Evolutionary conservation across 2,329 filamentous ascomycete species (phyloP).

Genomic region (Penicillium sp.): DNA sequence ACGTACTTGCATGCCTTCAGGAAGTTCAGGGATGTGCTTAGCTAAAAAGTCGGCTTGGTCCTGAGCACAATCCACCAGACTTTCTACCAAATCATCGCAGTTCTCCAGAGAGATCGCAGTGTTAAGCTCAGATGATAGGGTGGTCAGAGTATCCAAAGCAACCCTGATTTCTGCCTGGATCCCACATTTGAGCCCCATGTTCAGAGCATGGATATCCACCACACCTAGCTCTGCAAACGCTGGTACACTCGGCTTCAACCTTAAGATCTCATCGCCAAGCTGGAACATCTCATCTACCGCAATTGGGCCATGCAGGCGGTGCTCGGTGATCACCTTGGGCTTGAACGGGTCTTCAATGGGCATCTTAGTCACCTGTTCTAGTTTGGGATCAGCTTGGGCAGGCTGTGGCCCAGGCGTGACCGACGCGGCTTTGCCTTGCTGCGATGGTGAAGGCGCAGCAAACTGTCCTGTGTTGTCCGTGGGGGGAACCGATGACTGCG

Average conservation of each 20-base stretch:
- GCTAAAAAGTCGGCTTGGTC: conserved; percentile 82
- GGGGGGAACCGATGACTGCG: conserved; percentile 32
- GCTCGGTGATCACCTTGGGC: conserved; percentile 47
- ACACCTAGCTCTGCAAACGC: conserved; percentile 75
- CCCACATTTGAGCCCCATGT: conserved; percentile 84
- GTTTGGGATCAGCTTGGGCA: conserved; percentile 31
- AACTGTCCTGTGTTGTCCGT: conserved; percentile 31
- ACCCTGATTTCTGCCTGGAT: conserved; percentile 87
- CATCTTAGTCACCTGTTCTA: conserved; percentile 35
- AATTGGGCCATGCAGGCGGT: conserved; percentile 70
- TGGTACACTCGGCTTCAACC: conserved; percentile 73
- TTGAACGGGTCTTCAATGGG: conserved; percentile 49
- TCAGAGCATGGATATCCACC: conserved; percentile 87
- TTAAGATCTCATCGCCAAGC: conserved; percentile 66
- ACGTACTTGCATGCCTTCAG: conserved; percentile 78
- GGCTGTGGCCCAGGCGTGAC: conserved; percentile 30
- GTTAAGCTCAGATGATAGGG: conserved; percentile 65
- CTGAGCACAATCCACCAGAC: conserved; percentile 85
- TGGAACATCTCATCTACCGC: conserved; percentile 65
- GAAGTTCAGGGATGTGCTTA: conserved; percentile 81
- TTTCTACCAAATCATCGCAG: conserved; percentile 87
- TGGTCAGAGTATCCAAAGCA: conserved; percentile 79
- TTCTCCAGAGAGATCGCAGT: conserved; percentile 68
- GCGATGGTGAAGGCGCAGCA: conserved; percentile 30
- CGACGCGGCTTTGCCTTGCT: conserved; percentile 27